phyloP scores from a whole-genome alignment of 805 yeast species.

The Pichia membranifaciens region DNA sequence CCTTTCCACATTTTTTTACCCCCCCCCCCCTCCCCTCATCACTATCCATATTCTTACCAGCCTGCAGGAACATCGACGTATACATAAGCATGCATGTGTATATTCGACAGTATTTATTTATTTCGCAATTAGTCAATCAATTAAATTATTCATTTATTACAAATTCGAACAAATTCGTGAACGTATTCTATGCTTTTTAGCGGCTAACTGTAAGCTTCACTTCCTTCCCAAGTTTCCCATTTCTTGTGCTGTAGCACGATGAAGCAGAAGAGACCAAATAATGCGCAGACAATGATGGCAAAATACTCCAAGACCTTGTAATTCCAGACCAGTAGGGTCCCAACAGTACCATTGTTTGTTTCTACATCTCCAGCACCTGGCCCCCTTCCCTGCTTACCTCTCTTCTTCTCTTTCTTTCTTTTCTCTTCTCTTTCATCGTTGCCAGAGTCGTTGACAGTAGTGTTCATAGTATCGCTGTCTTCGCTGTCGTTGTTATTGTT shows the following conservation, averaged over 20 bases:
- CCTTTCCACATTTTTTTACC: no score
- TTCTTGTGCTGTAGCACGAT: conserved; percentile 28
- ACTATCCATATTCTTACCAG: no score
- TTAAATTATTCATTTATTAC: conserved; percentile 6
- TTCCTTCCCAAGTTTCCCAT: conserved; percentile 17
- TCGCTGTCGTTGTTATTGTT: not conserved
- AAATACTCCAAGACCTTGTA: conserved; percentile 1
- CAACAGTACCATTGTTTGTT: not conserved
- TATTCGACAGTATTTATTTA: no score
- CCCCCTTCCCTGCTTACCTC: not conserved
- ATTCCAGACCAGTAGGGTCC: conserved; percentile 3
- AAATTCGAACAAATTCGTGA: no score
- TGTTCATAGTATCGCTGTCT: not conserved
- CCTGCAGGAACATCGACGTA: no score
- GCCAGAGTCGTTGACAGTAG: no score
- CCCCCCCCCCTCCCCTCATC: no score
- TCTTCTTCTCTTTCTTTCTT: not conserved
- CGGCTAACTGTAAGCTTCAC: no score
- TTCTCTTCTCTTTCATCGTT: not conserved
- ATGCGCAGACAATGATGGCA: conserved; percentile 19
- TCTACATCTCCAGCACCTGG: not conserved
- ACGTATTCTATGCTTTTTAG: no score
- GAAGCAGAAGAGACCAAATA: conserved; percentile 25
- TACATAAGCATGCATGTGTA: no score
- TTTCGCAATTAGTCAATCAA: not conserved